Evolutionary conservation across 352 stramenopile species (phyloP), one percentile per base, ranked within the genome.

Genomic region (Globisporangium nunn): DNA sequence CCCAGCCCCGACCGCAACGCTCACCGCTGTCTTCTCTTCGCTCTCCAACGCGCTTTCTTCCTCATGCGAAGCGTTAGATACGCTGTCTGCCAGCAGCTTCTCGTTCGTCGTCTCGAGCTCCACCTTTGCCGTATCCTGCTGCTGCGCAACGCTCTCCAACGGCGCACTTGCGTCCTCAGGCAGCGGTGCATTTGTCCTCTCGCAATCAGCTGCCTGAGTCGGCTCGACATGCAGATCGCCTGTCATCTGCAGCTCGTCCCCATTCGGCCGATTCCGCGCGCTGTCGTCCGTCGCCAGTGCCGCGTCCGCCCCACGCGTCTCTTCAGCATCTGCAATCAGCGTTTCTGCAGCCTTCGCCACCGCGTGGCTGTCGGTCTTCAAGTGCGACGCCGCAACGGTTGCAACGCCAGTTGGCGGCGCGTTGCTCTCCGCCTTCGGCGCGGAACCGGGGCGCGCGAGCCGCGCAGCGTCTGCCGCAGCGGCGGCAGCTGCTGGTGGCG

Each of bases 361-460:
- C 14, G 40, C 3, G 14, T 3, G n/a, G 1, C 15, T 43, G 3
- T 31, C 18, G 8, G 28, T 49, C 6, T 52, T 44, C 49, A 51
- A 30, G 56, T 62, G 6, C 3, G 40, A n/a, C 2, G n/a, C 2
- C 6, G 17, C 56, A 56, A 62, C 48, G 39, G 49, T 45, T 40
- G 48, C 56, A 15, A 56, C 50, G 17, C 37, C 39, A 5, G 6
- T 31, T 3, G 10, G 43, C 43, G 4, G n/a, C 43, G 10, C 6
- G 10, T 14, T 30, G 43, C 7, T n/a, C 44, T 49, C 44, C 7
- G 18, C n/a, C n/a, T 49, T 49, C 11, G 44, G 8, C 44, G 44
- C 44, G 12, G 23, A 23, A 23, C 23, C 23, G 23, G 23, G 23
- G 23, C 23, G 23, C 23, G 23, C 23, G 23, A 23, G 23, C 23